Percentiles rank a stretch among this genome's conserved stretches.
These are phyloP conservation scores for Talaromyces adpressus DNA, from an alignment of 495 filamentous ascomycete genomes.

Conservation along the genomic window DNA sequence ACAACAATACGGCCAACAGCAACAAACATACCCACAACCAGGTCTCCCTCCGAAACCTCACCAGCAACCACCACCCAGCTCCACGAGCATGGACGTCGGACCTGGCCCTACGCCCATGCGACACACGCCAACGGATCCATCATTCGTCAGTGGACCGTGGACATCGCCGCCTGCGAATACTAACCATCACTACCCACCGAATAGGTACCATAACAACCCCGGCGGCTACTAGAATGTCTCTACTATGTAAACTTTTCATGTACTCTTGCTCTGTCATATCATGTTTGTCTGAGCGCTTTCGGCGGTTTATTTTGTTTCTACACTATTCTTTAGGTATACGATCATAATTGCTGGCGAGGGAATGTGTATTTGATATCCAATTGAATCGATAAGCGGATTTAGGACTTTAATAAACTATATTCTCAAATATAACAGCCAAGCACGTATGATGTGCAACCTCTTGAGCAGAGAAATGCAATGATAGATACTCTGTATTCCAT, in stretches of 20 bases:
- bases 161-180: slow-evolving; percentile 2
- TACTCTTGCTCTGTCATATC: background rate
- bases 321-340: background rate
- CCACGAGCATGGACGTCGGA: background rate
- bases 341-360: background rate
- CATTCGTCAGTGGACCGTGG: slow-evolving; percentile 10
- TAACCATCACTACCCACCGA: background rate
- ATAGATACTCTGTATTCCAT: background rate
- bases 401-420: background rate
- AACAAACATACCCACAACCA: background rate
- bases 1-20: slow-evolving; percentile 3
- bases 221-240: background rate
- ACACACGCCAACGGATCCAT: slow-evolving; percentile 7
- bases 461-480: background rate
- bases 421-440: background rate
- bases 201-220: slow-evolving; percentile 1
- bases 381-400: background rate
- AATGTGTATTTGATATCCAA: background rate
- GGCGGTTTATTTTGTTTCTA: background rate
- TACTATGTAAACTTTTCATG: background rate
- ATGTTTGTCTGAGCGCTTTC: background rate
- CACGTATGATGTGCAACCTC: background rate
- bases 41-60: background rate
- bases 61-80: background rate
- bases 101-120: slow-evolving; percentile 3